Conservation (phyloP, 2,329 filamentous ascomycete species). For the Blastomyces emzantsi region DNA sequence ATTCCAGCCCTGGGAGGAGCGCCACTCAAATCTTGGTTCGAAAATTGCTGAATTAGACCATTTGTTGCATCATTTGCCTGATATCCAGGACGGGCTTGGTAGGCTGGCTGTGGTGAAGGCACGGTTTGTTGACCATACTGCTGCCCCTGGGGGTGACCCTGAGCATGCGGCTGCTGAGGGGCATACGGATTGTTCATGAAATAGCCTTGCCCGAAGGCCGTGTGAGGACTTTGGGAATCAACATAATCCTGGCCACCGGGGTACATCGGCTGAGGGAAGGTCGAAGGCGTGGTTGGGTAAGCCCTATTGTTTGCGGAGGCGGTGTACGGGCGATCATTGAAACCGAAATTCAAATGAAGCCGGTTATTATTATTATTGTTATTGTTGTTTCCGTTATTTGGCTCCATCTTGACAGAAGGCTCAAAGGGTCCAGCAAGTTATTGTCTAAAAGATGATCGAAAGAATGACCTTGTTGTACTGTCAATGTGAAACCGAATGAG, state of each 20-base stretch:
- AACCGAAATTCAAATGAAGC: slow-evolving; percentile 41
- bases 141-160: slow-evolving; percentile 40
- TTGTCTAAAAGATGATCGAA: slow-evolving; percentile 8
- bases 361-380: slow-evolving; percentile 50
- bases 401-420: slow-evolving; percentile 41
- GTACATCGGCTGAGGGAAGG: slow-evolving; percentile 86
- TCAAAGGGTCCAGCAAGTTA: slow-evolving; percentile 39
- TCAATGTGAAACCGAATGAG: slow-evolving; percentile 5
- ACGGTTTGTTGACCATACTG: slow-evolving; percentile 46
- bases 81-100: slow-evolving; percentile 42
- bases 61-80: slow-evolving; percentile 73
- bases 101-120: slow-evolving; percentile 48
- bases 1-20: slow-evolving; percentile 62
- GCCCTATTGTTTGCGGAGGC: slow-evolving; percentile 55
- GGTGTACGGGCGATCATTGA: slow-evolving; percentile 56
- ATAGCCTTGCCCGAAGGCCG: slow-evolving; percentile 44
- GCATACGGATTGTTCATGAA: slow-evolving; percentile 54
- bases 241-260: slow-evolving; percentile 53
- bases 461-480: slow-evolving; percentile 11
- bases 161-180: slow-evolving; percentile 22
- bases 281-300: slow-evolving; percentile 86
- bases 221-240: slow-evolving; percentile 36
- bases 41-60: slow-evolving; percentile 89
- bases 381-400: slow-evolving; percentile 52
- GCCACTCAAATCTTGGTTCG: slow-evolving; percentile 82